phyloP scores from a whole-genome alignment of 1,284 basidiomycete genomes.

The Calocybe gambosa region DNA sequence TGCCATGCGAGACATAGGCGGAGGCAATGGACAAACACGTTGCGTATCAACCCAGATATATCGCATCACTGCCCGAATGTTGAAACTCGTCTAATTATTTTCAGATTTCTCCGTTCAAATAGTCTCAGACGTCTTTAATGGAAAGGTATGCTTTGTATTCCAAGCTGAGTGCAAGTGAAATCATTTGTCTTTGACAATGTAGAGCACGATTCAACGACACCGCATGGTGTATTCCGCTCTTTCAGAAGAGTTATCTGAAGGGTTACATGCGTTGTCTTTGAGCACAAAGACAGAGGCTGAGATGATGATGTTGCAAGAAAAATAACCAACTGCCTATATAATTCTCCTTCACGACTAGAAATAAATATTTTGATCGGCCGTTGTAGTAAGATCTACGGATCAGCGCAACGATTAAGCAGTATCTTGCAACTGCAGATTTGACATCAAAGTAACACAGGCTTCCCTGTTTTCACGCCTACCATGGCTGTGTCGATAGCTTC shows the following conservation, averaged over 20 bases:
- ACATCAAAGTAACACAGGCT: constrained; percentile 13
- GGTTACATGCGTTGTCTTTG: constrained; percentile 72
- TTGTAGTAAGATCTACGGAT: constrained; percentile 13
- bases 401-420: constrained; percentile 5
- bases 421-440: constrained; percentile 9
- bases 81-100: constrained; percentile 2
- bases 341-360: constrained; percentile 10
- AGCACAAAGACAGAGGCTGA: constrained; percentile 65
- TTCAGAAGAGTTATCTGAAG: constrained; percentile 59
- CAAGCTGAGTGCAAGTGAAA: background rate
- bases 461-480: background rate
- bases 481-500: constrained; percentile 16
- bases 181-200: constrained; percentile 6
- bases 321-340: background rate
- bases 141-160: constrained; percentile 49
- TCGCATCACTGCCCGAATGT: background rate
- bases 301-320: constrained; percentile 16
- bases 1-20: constrained; percentile 62
- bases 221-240: constrained; percentile 68
- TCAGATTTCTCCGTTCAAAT: constrained; percentile 71
- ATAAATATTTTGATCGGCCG: constrained; percentile 6
- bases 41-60: constrained; percentile 33
- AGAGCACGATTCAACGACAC: constrained; percentile 75
- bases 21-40: constrained; percentile 62
- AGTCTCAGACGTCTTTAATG: constrained; percentile 63